Evolutionary conservation across 768 basidiomycete species (phyloP), one percentile per base, ranked within the genome.

Genomic region (Botryobasidium botryosum): DNA sequence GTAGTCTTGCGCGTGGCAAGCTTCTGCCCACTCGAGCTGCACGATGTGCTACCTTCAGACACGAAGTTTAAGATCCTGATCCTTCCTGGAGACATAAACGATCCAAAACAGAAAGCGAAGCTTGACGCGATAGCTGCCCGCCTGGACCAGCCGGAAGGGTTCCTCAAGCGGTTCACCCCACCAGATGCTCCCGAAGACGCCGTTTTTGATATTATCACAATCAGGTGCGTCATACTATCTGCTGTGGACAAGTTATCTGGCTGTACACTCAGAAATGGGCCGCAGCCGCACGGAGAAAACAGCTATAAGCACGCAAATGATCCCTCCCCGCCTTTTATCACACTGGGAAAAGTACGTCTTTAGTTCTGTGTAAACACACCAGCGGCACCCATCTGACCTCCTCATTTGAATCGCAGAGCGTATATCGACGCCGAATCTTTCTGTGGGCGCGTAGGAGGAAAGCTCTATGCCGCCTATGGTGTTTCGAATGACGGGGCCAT

Each of bases 351-450:
- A n/a, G n/a, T n/a, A n/a, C n/a, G n/a, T n/a, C n/a, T n/a, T n/a
- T n/a, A n/a, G n/a, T n/a, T n/a, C n/a, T n/a, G n/a, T n/a, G n/a
- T n/a, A n/a, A n/a, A n/a, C n/a, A 17, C 23, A 23, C 6, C 23
- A 17, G 2, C 23, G 18, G 28, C 33, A 13, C 33, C 25, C 7
- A 15, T 36, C 10, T n/a, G 18, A 5, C 1, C 18, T 32, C 44
- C 28, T 45, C 17, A 36, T n/a, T n/a, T n/a, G 25, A n/a, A n/a
- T n/a, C n/a, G n/a, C 27, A 81, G 79, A 56, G 69, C 75, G 4
- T 62, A 74, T 25, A 61, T 77, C 12, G 79, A 82, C 48, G 76
- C 75, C 45, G 56, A 50, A 2, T 69, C 74, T 48, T 48, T 67
- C 26, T 59, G 56, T 15, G 68, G 66, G 75, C 72, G 4, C 79